Evolutionary conservation across 441 rosid genomes (phyloP).

Genomic region (Brassica hybrid): DNA sequence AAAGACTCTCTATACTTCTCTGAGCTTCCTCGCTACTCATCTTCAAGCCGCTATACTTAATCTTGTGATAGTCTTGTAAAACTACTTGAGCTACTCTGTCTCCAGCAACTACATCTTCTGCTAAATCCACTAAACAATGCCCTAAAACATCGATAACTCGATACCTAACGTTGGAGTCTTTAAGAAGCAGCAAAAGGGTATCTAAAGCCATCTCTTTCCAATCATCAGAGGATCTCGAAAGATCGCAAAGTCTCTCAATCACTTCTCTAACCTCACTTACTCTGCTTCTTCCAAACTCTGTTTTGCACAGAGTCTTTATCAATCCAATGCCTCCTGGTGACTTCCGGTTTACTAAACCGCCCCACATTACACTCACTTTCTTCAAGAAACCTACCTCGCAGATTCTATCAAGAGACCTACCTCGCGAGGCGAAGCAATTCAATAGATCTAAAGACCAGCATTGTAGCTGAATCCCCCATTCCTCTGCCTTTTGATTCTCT

Average conservation of each 20-base stretch:
- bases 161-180: constrained; percentile 61
- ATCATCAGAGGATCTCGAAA: constrained; percentile 75
- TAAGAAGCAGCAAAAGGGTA: constrained; percentile 65
- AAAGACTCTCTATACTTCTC: constrained; percentile 53
- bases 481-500: constrained; percentile 75
- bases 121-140: constrained; percentile 60
- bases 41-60: constrained; percentile 58
- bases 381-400: constrained; percentile 59
- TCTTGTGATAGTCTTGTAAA: constrained; percentile 66
- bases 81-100: constrained; percentile 53
- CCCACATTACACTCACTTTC: constrained; percentile 62
- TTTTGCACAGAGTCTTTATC: constrained; percentile 61
- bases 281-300: constrained; percentile 63
- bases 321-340: constrained; percentile 74
- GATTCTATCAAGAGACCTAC: constrained; percentile 51
- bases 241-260: constrained; percentile 56
- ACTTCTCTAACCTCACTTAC: constrained; percentile 54
- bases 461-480: constrained; percentile 83
- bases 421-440: constrained; percentile 67
- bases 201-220: constrained; percentile 74
- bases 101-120: constrained; percentile 55
- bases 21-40: constrained; percentile 49
- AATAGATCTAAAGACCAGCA: constrained; percentile 72
- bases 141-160: constrained; percentile 58
- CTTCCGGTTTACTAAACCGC: constrained; percentile 56